Evolutionary conservation across 2,329 filamentous ascomycete genomes (phyloP), one percentile per base, ranked within the genome.

Genomic region (Colletotrichum zoysiae): DNA sequence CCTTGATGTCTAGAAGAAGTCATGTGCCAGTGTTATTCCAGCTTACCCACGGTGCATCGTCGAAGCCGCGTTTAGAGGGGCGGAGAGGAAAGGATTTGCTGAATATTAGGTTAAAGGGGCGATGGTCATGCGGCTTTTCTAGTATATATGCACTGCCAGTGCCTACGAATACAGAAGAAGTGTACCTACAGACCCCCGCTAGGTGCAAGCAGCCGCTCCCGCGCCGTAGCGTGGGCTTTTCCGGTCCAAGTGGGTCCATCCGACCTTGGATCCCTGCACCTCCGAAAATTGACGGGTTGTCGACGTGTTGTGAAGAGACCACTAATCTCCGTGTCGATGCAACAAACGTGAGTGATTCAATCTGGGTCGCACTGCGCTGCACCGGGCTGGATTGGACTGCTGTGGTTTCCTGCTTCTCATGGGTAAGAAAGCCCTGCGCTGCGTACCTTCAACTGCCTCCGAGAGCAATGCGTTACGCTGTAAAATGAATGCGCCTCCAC

Each of bases 401-500:
- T 50, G 48, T n/a, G 42, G 42, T 18, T 48, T 55, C 38, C 14
- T n/a, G n/a, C 18, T 46, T 53, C 30, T n/a, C 44, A 51, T 48
- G 55, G 26, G 61, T 18, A 18, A 57, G n/a, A 18, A 40, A 40
- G 9, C 46, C 42, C 42, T 35, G 33, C 48, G 53, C 56, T 48
- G 62, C 55, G 57, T 64, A 61, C 50, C 57, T 35, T 35, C 67
- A 42, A 48, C 50, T 26, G 5, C 8, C 38, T 30, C 23, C 6
- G 18, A 46, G 44, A 58, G 65, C 65, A 42, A 69, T 71, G 65
- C 51, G 38, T 44, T 53, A 63, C 42, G 26, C 44, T 38, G 35
- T 63, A 38, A 71, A 46, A 68, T 63, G 65, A 71, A 46, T 55
- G 51, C 58, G 69, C 65, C 42, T 65, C 50, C 44, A 53, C 51